phyloP scores from a whole-genome alignment of 768 basidiomycete species.

The Mycena pura region DNA sequence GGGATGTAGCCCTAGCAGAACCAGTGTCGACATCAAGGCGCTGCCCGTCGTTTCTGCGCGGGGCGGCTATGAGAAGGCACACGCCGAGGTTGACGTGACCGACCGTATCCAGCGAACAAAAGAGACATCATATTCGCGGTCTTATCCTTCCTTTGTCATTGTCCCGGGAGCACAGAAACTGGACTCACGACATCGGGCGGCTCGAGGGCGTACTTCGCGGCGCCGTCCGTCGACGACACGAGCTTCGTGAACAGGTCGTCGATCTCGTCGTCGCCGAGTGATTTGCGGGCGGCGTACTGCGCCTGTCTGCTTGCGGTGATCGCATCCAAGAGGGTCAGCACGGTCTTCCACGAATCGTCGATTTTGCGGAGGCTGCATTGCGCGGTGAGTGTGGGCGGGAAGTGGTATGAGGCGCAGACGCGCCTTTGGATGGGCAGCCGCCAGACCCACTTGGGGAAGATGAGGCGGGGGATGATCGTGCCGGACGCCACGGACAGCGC shows the following conservation, averaged over 20 bases:
- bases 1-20: constrained; percentile 37
- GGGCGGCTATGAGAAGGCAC: not conserved
- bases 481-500: constrained; percentile 12
- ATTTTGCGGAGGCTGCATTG: constrained; percentile 5
- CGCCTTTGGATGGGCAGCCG: constrained; percentile 10
- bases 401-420: no score
- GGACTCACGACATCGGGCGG: constrained; percentile 14
- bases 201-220: not conserved
- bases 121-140: constrained; percentile 37
- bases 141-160: constrained; percentile 1
- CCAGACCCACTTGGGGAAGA: constrained; percentile 19
- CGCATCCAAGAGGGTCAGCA: constrained; percentile 11
- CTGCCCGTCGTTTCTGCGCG: constrained; percentile 36
- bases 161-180: not conserved
- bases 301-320: constrained; percentile 8
- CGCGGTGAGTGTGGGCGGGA: no score
- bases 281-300: not conserved
- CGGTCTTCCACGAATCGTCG: constrained; percentile 13
- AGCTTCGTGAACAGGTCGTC: constrained; percentile 20
- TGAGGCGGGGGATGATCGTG: constrained; percentile 12
- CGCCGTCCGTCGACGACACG: constrained; percentile 13
- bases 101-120: constrained; percentile 47
- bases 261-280: not conserved
- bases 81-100: not conserved
- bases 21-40: constrained; percentile 37